Evolutionary conservation across 441 rosid genomes (phyloP).

Genomic region (Flueggea neowawraea): DNA sequence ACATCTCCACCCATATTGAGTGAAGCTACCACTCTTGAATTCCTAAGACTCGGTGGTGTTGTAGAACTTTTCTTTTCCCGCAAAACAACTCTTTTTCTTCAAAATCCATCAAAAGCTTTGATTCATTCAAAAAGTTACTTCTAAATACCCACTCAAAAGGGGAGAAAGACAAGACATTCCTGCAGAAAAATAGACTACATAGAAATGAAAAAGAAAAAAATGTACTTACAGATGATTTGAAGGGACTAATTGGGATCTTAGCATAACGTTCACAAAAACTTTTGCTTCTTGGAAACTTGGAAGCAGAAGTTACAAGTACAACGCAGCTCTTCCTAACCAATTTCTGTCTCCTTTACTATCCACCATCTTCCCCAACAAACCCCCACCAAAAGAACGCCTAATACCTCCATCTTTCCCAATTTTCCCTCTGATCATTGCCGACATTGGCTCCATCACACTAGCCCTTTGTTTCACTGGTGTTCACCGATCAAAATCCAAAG

Average conservation of each 20-base stretch:
- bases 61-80: constrained; percentile 36
- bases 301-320: constrained; percentile 38
- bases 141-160: too few species aligned
- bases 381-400: too few species aligned
- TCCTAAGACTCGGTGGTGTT: constrained; percentile 42
- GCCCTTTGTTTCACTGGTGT: constrained; percentile 62
- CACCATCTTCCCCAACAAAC: too few species aligned
- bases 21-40: constrained; percentile 27
- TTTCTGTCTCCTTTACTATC: constrained; percentile 48
- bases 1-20: constrained; percentile 30
- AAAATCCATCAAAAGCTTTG: too few species aligned
- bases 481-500: constrained; percentile 85
- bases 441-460: constrained; percentile 26
- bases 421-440: constrained; percentile 54
- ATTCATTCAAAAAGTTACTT: too few species aligned
- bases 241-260: constrained; percentile 51
- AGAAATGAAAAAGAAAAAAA: constrained; percentile 27
- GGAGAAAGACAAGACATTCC: too few species aligned
- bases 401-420: constrained; percentile 38
- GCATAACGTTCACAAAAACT: constrained; percentile 62
- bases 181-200: too few species aligned
- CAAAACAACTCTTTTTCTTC: too few species aligned
- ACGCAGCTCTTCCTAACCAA: constrained; percentile 76
- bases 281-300: constrained; percentile 70
- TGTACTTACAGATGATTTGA: constrained; percentile 92